A percentile compares a stretch with the other conserved stretches of the same genome.
These are phyloP conservation scores for Phoenix dactylifera DNA, from an alignment of 176 grass and related monocot species.

Conservation along the genomic window DNA sequence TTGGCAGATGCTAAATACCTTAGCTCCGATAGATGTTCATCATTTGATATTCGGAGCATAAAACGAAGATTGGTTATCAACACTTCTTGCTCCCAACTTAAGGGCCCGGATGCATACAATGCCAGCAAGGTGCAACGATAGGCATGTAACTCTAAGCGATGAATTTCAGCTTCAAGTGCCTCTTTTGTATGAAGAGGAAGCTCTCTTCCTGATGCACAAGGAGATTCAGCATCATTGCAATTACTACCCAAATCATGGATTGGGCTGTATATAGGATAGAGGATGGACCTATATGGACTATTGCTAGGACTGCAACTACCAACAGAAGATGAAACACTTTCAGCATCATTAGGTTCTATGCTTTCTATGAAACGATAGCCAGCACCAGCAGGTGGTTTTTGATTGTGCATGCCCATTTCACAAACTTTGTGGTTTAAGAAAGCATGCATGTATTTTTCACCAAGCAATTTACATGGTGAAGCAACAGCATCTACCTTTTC, in stretches of 20 bases:
- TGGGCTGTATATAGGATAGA: constrained; percentile 12
- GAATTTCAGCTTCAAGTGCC: constrained; percentile 16
- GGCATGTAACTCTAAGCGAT: constrained; percentile 42
- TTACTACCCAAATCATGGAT: not conserved
- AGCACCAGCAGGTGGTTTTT: too few relatives aligned
- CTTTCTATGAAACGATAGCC: too few relatives aligned
- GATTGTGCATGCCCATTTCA: too few relatives aligned
- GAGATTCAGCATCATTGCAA: constrained; percentile 12
- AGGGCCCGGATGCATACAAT: constrained; percentile 39
- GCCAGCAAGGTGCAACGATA: constrained; percentile 40
- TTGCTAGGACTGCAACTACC: constrained; percentile 31
- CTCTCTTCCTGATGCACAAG: constrained; percentile 19
- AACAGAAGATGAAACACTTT: constrained; percentile 29
- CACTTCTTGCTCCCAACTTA: constrained; percentile 59
- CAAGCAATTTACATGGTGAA: constrained; percentile 5
- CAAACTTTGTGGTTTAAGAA: not conserved
- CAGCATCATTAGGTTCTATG: constrained; percentile 10
- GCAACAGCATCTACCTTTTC: constrained; percentile 5
- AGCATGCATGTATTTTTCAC: constrained; percentile 14
- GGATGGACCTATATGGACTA: constrained; percentile 13
- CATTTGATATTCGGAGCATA: constrained; percentile 47
- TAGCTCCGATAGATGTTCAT: constrained; percentile 54
- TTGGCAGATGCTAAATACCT: constrained; percentile 23
- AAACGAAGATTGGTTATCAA: constrained; percentile 50
- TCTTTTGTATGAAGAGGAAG: constrained; percentile 11